These are phyloP conservation scores for Clavispora carvajalis DNA, from an alignment of 805 yeast genomes.

Conservation along the genomic window DNA sequence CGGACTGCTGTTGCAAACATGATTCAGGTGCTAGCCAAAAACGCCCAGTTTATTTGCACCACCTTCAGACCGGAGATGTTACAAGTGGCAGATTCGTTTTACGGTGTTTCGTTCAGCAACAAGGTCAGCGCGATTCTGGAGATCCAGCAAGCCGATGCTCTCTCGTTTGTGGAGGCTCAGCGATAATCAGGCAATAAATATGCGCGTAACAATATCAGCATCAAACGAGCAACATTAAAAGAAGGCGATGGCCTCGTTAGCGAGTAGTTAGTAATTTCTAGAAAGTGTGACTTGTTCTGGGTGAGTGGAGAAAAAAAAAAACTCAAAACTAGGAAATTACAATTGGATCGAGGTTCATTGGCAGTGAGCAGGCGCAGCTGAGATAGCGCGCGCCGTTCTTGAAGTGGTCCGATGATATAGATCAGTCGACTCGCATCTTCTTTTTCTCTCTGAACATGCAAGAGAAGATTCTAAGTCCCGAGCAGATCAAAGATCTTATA, in stretches of 20 bases:
- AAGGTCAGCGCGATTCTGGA: slow-evolving; percentile 75
- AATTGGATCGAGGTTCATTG: background rate
- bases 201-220: background rate
- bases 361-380: background rate
- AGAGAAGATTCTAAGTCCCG: slow-evolving; percentile 17
- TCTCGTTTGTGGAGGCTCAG: slow-evolving; percentile 77
- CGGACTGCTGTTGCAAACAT: slow-evolving; percentile 79
- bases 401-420: too few relatives aligned
- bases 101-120: slow-evolving; percentile 79
- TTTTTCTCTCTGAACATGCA: background rate
- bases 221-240: background rate
- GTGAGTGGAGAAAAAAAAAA: too few relatives aligned
- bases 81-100: slow-evolving; percentile 78
- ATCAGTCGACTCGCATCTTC: background rate
- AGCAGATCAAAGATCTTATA: slow-evolving; percentile 51
- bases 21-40: slow-evolving; percentile 56
- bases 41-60: slow-evolving; percentile 92
- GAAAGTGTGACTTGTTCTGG: too few relatives aligned
- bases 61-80: slow-evolving; percentile 94
- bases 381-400: too few relatives aligned
- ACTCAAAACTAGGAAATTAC: background rate
- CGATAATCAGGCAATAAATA: slow-evolving; percentile 10
- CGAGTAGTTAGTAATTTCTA: too few relatives aligned
- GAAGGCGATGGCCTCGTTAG: too few relatives aligned
- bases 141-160: slow-evolving; percentile 67